Conservation (phyloP, 1,284 basidiomycete species). For the Melanopsichium pennsylvanicum region DNA sequence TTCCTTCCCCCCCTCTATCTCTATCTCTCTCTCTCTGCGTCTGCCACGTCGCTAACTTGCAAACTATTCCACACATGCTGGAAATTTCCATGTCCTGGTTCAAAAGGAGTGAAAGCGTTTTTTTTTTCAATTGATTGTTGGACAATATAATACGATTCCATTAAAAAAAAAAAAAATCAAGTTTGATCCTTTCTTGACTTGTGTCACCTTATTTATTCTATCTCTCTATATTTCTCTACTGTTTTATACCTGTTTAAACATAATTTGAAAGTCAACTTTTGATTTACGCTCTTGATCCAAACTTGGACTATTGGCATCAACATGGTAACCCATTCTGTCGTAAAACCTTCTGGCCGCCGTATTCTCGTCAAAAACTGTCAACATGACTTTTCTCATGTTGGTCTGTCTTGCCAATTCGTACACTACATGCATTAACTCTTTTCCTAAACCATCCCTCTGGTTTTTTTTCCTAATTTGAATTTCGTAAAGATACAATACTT, state of each 20-base stretch:
- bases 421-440: constrained; percentile 23
- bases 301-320: constrained; percentile 67
- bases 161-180: too few species aligned
- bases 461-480: constrained; percentile 22
- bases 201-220: too few species aligned
- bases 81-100: background rate
- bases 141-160: too few species aligned
- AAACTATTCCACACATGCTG: too few species aligned
- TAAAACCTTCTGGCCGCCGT: constrained; percentile 26
- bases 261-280: constrained; percentile 28
- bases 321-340: constrained; percentile 50
- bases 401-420: constrained; percentile 5
- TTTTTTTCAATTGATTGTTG: too few species aligned
- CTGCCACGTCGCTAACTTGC: too few species aligned
- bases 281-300: background rate
- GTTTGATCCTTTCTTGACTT: too few species aligned
- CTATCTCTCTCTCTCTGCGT: too few species aligned
- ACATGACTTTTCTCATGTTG: constrained; percentile 29
- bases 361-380: constrained; percentile 46
- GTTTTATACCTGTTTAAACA: constrained; percentile 33
- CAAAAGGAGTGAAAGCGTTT: too few species aligned
- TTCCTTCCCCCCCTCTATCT: too few species aligned
- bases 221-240: too few species aligned
- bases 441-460: constrained; percentile 33
- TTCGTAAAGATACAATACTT: constrained; percentile 45